Percentiles rank a stretch among this genome's conserved stretches.
phyloP scores from a whole-genome alignment of 805 yeast genomes.

The Ogataea ramenticola region DNA sequence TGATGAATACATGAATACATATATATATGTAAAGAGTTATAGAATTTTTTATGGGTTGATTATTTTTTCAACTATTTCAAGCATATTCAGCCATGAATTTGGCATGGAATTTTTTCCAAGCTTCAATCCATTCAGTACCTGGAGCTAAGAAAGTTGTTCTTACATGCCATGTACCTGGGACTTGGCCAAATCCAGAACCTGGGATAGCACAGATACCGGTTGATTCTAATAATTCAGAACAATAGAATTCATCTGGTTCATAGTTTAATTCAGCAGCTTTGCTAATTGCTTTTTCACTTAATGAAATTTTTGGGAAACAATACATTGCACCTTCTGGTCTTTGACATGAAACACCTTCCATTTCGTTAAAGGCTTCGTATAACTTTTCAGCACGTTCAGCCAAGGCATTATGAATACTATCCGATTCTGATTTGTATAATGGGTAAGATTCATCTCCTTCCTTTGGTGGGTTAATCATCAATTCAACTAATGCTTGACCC shows the following conservation, averaged over 20 bases:
- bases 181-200: constrained; percentile 96
- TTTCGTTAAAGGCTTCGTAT: constrained; percentile 59
- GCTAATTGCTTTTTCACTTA: constrained; percentile 56
- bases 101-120: constrained; percentile 75
- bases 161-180: constrained; percentile 79
- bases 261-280: constrained; percentile 50
- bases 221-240: constrained; percentile 69
- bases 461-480: constrained; percentile 89
- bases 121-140: constrained; percentile 79
- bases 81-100: constrained; percentile 55
- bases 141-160: constrained; percentile 97
- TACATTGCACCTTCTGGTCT: constrained; percentile 98
- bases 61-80: neutral
- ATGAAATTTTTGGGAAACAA: constrained; percentile 71
- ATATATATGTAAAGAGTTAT: neutral
- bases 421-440: constrained; percentile 55
- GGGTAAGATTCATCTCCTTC: constrained; percentile 71
- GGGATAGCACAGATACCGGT: constrained; percentile 98
- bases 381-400: constrained; percentile 55
- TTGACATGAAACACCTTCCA: constrained; percentile 83
- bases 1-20: too few species aligned
- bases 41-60: neutral
- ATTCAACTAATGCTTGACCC: constrained; percentile 89
- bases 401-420: constrained; percentile 54
- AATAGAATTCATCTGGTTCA: constrained; percentile 82